Evolutionary conservation across 2,329 filamentous ascomycete species (phyloP).

Genomic region (Neurospora sp.): DNA sequence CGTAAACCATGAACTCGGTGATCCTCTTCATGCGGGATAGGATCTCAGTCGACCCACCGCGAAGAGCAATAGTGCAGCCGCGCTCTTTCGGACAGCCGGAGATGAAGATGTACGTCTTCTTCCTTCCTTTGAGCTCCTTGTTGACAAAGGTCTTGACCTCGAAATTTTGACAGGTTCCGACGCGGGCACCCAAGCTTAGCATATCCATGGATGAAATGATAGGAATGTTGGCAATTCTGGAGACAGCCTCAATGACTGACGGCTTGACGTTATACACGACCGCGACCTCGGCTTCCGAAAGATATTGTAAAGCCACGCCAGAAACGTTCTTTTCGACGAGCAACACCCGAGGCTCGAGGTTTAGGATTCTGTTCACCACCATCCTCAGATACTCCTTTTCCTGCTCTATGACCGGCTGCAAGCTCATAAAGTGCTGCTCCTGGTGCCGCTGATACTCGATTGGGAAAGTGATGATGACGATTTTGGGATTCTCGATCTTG

Average conservation of each 20-base stretch:
- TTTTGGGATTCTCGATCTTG: constrained; percentile 70
- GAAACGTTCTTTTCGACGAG: constrained; percentile 92
- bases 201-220: constrained; percentile 95
- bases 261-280: constrained; percentile 96
- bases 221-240: constrained; percentile 80
- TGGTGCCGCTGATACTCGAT: constrained; percentile 93
- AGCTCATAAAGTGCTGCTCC: constrained; percentile 87
- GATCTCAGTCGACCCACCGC: constrained; percentile 63
- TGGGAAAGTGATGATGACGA: constrained; percentile 87
- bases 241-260: constrained; percentile 89
- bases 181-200: constrained; percentile 64
- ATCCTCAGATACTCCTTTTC: constrained; percentile 90
- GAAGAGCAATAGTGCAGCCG: constrained; percentile 87
- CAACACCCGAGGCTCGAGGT: constrained; percentile 73
- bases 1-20: constrained; percentile 98
- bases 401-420: constrained; percentile 93
- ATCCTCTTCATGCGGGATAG: constrained; percentile 81
- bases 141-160: constrained; percentile 95
- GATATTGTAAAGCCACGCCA: constrained; percentile 77
- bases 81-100: constrained; percentile 84
- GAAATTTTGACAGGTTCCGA: constrained; percentile 76
- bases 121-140: constrained; percentile 59
- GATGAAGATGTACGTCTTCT: constrained; percentile 93
- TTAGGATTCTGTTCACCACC: constrained; percentile 83
- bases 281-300: constrained; percentile 81